Base-by-base conservation (phyloP, 2,329 filamentous ascomycete genomes). In the Aspergillaceae sp. region DNA sequence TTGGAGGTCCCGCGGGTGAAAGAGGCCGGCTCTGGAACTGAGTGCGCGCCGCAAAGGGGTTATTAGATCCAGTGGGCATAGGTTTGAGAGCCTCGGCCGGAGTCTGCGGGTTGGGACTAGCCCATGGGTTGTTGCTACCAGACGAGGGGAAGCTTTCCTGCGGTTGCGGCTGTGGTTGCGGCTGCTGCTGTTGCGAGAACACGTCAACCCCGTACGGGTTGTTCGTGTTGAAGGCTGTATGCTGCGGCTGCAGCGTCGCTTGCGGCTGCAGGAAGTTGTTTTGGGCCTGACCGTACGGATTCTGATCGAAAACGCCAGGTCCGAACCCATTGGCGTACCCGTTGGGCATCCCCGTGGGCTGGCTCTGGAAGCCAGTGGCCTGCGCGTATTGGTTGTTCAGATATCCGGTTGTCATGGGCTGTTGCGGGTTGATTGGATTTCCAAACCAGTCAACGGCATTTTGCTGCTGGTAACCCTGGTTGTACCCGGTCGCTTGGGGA, bases 401-500 rank as follows among this genome's bases (percentile, higher is more conserved):
- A 58, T 76, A 84, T 4, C 81, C 82, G 9, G 82, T 85, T 45
- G 74, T 77, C 65, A 90, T 83, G 55, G 84, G 72, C 53, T 77
- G 77, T 64, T 87, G 84, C 59, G 82, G 83, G 48, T 91, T 87
- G 59, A 97, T 84, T 8, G 90, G 88, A 66, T 98, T 98, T 48
- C 91, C 92, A 58, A 94, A 92, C 81, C 94, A 97, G 69, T 98
- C 92, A 11, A 98, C 92, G 8, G 88, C 87, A 47, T 86, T 86
- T 63, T 95, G 91, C 70, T 98, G 92, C 72, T 97, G 90, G 62
- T 98, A 98, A 41, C 91, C 91, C 70, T 95, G 90, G 68, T 96
- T 97, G 73, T 88, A 89, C 33, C 89, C 91, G 9, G 90, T 97
- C 36, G 80, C 81, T 68, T 90, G 87, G 33, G 86, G 79, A 57